A percentile compares a stretch with the other conserved stretches of the same genome.
phyloP scores from a whole-genome alignment of 1,284 basidiomycete species.

The Schizophyllum amplum region DNA sequence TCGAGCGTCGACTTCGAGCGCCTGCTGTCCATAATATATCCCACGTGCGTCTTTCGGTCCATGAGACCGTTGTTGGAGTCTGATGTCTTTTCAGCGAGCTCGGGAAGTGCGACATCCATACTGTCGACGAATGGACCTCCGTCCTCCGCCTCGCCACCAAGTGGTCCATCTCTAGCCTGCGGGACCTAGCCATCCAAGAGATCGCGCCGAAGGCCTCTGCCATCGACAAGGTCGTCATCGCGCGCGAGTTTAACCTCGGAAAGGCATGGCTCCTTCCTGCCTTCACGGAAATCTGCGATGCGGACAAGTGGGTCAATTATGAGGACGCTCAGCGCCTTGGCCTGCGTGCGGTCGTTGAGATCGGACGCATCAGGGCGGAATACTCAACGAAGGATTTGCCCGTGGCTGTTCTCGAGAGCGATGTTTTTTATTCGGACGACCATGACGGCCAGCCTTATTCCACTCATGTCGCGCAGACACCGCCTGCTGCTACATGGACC shows the following conservation, averaged over 20 bases:
- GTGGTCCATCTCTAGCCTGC: conserved; percentile 25
- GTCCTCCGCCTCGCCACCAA: conserved; percentile 26
- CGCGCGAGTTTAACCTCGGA: conserved; percentile 26
- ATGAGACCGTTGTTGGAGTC: background rate
- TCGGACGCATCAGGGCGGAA: background rate
- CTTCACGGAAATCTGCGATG: conserved; percentile 24
- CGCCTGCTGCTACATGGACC: too few relatives aligned
- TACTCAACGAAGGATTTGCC: too few relatives aligned
- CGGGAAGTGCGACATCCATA: conserved; percentile 18
- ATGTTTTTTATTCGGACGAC: too few relatives aligned
- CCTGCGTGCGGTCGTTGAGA: background rate
- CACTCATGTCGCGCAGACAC: too few relatives aligned
- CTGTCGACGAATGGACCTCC: conserved; percentile 29
- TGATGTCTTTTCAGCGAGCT: conserved; percentile 20
- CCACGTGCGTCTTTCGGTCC: conserved; percentile 14
- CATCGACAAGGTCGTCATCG: conserved; percentile 30
- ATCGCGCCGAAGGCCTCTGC: conserved; percentile 20
- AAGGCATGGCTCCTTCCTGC: conserved; percentile 28
- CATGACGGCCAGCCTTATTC: too few relatives aligned
- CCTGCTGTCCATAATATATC: conserved; percentile 26
- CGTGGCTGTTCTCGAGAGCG: too few relatives aligned
- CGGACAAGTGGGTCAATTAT: conserved; percentile 7
- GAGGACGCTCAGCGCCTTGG: conserved; percentile 10
- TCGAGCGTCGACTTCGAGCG: conserved; percentile 21
- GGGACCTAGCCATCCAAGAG: conserved; percentile 24